Conservation (phyloP, 2,329 filamentous ascomycete genomes). For the Ascochyta pisi region DNA sequence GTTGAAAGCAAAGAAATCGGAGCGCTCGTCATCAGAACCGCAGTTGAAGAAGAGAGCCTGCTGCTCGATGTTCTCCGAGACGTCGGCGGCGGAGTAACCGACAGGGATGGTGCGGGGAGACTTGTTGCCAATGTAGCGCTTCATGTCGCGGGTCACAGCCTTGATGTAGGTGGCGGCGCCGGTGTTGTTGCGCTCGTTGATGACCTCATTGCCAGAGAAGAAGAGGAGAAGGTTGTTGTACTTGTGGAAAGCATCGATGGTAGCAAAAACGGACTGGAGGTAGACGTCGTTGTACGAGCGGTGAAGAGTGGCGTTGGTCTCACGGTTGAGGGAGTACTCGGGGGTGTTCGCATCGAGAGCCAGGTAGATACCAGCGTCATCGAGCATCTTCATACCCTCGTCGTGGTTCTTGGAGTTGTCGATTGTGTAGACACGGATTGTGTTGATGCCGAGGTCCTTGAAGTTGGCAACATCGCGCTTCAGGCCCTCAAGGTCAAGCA, state of each 20-base stretch:
- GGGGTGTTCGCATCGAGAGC: slow-evolving; percentile 90
- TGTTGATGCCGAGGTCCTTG: slow-evolving; percentile 86
- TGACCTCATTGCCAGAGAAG: slow-evolving; percentile 82
- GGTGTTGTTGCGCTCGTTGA: slow-evolving; percentile 69
- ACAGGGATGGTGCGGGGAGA: slow-evolving; percentile 73
- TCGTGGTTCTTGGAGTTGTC: slow-evolving; percentile 86
- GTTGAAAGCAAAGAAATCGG: slow-evolving; percentile 89
- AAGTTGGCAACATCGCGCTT: slow-evolving; percentile 81
- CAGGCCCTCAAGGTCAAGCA: slow-evolving; percentile 73
- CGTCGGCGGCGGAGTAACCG: slow-evolving; percentile 85
- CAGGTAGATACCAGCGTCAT: slow-evolving; percentile 88
- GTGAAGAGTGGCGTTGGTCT: slow-evolving; percentile 60
- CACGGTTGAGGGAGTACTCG: slow-evolving; percentile 84
- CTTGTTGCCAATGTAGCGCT: slow-evolving; percentile 78
- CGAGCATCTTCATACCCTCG: slow-evolving; percentile 81
- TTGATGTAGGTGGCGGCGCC: slow-evolving; percentile 73
- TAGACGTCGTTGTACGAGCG: slow-evolving; percentile 86
- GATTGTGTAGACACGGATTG: slow-evolving; percentile 88
- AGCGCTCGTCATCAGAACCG: slow-evolving; percentile 80
- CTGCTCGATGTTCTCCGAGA: slow-evolving; percentile 82
- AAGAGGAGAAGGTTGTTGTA: slow-evolving; percentile 87
- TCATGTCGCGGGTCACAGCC: slow-evolving; percentile 80
- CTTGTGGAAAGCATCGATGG: slow-evolving; percentile 77
- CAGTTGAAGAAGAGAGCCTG: slow-evolving; percentile 95
- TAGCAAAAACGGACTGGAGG: slow-evolving; percentile 81